Evolutionary conservation across 78 protist genomes (phyloP), one percentile per base, ranked within the genome.

Genomic region (Protostelium mycophagum): DNA sequence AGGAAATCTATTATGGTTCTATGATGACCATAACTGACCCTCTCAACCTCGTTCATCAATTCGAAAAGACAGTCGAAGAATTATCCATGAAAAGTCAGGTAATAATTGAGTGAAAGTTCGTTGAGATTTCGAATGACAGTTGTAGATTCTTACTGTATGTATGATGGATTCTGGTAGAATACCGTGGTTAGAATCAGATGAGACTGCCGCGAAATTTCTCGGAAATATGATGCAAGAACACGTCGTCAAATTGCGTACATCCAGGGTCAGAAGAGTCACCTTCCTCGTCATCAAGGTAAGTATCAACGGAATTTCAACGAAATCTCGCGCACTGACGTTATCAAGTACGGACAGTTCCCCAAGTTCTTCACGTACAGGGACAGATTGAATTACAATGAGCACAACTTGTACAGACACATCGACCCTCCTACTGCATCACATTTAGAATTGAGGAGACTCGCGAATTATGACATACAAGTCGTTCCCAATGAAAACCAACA

Each of bases 381-480:
- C 83, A 37, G 95, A 63, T 88, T 87, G 84, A 88, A 88, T 83
- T 95, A 92, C 96, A 35, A 29, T 35, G 97, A 96, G 86, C 98
- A 97, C 87, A 39, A 92, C 63, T 89, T 93, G 87, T 92, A 94
- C 39, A 90, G 99, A 90, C 95, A 97, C 92, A 51, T 97, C 37
- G 98, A 95, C 36, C 98, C 99, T 0, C 95, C 99, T 0, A 89
- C 96, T 89, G 98, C 98, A 0, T 92, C 94, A 95, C 89, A 91
- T 85, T 94, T 98, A 31, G 98, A 97, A 87, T 91, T 98, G 37
- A 83, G 87, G 36, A 88, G 93, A 34, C 38, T 98, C 85, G n/a
- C 34, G 16, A 95, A 97, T 92, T 98, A 92, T 90, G 88, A 95
- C 87, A 83, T 97, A 34, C 23, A 85, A 28, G 90, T 88, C 84